Evolutionary conservation across 2,329 filamentous ascomycete species (phyloP), one percentile per base, ranked within the genome.

Genomic region (Fusarium torreyae): DNA sequence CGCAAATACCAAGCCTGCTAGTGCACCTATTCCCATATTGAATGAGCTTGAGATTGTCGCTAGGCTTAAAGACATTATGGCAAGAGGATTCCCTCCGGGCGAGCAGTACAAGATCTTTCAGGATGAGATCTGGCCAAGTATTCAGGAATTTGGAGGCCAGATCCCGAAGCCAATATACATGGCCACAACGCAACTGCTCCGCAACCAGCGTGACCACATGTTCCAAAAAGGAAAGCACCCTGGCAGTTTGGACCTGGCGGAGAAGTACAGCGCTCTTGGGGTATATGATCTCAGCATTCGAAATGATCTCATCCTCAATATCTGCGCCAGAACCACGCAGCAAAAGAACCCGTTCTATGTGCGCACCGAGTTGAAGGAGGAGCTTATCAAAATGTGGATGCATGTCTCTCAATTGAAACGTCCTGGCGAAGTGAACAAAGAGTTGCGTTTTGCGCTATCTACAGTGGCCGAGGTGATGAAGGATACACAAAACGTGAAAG

Each of bases 371-470:
- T 22, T 78, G 18, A 48, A 77, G 40, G 54, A 71, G 1, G 78
- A 81, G 62, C 69, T 81, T 6, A 39, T 80, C 31, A 71, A 73
- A 14, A 58, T 81, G 53, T 82, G 80, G 80, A 76, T 77, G 68
- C 77, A 80, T 57, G 60, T 81, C 15, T 79, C 80, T 2, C 77
- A 78, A 51, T 66, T 81, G 39, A 75, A 70, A 42, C 74, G 80
- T 13, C 61, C 51, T 7, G 74, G 75, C n/a, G 76, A 78, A 42
- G 33, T 57, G 8, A 53, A 53, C 13, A 43, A 69, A 15, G 48
- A 54, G 2, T 55, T 72, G 5, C 68, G 62, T 7, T 81, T 80
- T 45, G 74, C 75, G 49, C 57, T 81, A 34, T 78, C 80, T 10
- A 70, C 70, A 7, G 40, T 60, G 14, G 58, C 71, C 5, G 77